Conservation (phyloP, 148 eudicot genomes). For the Beta vulgaris region DNA sequence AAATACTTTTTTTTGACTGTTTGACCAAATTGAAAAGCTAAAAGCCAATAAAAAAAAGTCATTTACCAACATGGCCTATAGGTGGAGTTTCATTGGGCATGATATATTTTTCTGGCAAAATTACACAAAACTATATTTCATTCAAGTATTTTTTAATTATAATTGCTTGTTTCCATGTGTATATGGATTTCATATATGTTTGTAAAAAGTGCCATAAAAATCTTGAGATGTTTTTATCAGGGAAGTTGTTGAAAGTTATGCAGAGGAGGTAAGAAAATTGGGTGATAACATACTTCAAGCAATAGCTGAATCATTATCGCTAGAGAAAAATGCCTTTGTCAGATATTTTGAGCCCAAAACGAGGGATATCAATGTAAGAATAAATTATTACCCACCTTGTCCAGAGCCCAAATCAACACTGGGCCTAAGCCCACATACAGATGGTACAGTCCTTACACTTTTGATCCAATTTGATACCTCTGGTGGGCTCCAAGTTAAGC, state of each 20-base stretch:
- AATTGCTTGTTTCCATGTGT: not conserved
- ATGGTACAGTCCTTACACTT: slow-evolving; percentile 14
- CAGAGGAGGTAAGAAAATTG: slow-evolving; percentile 26
- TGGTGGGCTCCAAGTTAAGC: slow-evolving; percentile 25
- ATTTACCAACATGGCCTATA: too few species aligned
- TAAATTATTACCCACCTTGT: slow-evolving; percentile 28
- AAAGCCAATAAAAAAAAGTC: too few species aligned
- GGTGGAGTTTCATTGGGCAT: too few species aligned
- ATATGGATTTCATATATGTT: not conserved
- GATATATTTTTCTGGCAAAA: too few species aligned
- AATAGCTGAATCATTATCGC: slow-evolving; percentile 29
- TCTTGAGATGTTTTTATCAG: not conserved
- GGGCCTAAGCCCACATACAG: slow-evolving; percentile 27
- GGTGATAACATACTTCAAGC: slow-evolving; percentile 20
- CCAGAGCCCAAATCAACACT: slow-evolving; percentile 22
- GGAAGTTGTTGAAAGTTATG: slow-evolving; percentile 24
- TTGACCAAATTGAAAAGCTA: too few species aligned
- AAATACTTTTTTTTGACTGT: too few species aligned
- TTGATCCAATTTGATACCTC: slow-evolving; percentile 25
- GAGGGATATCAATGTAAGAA: slow-evolving; percentile 23
- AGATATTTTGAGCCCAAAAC: slow-evolving; percentile 26
- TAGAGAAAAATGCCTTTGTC: slow-evolving; percentile 15
- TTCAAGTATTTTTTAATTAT: not conserved
- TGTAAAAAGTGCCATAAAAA: not conserved
- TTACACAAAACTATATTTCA: too few species aligned